phyloP scores from a whole-genome alignment of 2,329 filamentous ascomycete genomes.

The Immersiporthe knoxdaviesiana region DNA sequence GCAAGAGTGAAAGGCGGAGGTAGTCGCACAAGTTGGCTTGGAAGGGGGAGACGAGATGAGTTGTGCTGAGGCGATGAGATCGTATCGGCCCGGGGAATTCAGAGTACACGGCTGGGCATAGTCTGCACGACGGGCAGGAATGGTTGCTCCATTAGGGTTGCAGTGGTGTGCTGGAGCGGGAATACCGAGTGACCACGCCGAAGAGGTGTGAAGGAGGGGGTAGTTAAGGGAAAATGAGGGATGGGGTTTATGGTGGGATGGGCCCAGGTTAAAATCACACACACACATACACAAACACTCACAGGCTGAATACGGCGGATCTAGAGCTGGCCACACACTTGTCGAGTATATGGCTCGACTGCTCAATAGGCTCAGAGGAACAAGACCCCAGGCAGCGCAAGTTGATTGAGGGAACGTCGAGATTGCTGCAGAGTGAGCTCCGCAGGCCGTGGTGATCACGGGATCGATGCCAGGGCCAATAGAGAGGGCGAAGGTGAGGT shows the following conservation, averaged over 20 bases:
- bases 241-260: slow-evolving; percentile 1
- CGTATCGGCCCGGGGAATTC: not conserved
- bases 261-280: not conserved
- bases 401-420: slow-evolving; percentile 39
- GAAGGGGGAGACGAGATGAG: slow-evolving; percentile 6
- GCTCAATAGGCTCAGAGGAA: slow-evolving; percentile 18
- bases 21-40: slow-evolving; percentile 22
- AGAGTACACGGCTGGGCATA: slow-evolving; percentile 4
- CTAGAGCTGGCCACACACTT: slow-evolving; percentile 18
- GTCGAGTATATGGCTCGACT: slow-evolving; percentile 13
- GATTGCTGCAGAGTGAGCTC: slow-evolving; percentile 42
- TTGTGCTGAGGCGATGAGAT: not conserved
- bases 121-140: not conserved
- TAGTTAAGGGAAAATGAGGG: slow-evolving; percentile 13
- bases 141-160: slow-evolving; percentile 3
- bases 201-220: slow-evolving; percentile 16
- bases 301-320: slow-evolving; percentile 17
- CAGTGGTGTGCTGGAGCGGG: slow-evolving; percentile 16
- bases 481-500: slow-evolving; percentile 44
- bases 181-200: slow-evolving; percentile 8
- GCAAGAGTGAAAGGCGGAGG: not conserved
- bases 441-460: slow-evolving; percentile 55
- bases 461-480: slow-evolving; percentile 55
- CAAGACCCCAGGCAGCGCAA: slow-evolving; percentile 22
- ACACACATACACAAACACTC: not conserved